These are phyloP conservation scores for Thermothelomyces thermophilus DNA, from an alignment of 2,329 filamentous ascomycete species.

Conservation along the genomic window DNA sequence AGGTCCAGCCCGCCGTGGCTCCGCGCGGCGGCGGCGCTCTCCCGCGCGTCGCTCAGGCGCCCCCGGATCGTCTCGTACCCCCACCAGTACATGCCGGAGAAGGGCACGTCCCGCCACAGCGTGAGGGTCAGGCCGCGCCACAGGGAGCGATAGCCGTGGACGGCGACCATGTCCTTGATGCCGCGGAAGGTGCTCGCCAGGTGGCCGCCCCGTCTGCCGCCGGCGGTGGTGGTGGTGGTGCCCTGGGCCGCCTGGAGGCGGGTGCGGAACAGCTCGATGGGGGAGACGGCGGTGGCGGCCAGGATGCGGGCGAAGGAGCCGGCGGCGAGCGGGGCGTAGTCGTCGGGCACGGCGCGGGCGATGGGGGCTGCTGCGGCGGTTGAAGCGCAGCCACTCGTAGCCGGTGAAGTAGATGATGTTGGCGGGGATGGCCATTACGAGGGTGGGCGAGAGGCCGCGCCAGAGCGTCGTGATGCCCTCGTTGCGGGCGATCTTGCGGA, in stretches of 20 bases:
- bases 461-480: slow-evolving; percentile 83
- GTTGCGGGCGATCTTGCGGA: slow-evolving; percentile 90
- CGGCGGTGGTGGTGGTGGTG: slow-evolving; percentile 32
- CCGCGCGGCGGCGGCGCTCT: slow-evolving; percentile 36
- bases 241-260: slow-evolving; percentile 74
- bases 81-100: slow-evolving; percentile 97
- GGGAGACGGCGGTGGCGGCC: slow-evolving; percentile 76
- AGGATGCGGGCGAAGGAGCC: slow-evolving; percentile 72
- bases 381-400: slow-evolving; percentile 87
- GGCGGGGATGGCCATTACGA: slow-evolving; percentile 87
- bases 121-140: slow-evolving; percentile 90
- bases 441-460: slow-evolving; percentile 87
- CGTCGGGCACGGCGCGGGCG: slow-evolving; percentile 53
- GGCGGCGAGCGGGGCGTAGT: slow-evolving; percentile 71
- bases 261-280: slow-evolving; percentile 90
- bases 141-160: slow-evolving; percentile 70
- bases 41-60: slow-evolving; percentile 61
- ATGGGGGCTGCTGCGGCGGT: slow-evolving; percentile 71
- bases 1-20: slow-evolving; percentile 30
- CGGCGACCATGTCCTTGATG: slow-evolving; percentile 69
- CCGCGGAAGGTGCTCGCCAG: slow-evolving; percentile 73
- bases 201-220: slow-evolving; percentile 41
- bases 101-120: slow-evolving; percentile 94
- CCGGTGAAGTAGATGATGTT: slow-evolving; percentile 99
- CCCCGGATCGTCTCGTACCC: slow-evolving; percentile 84